Base-by-base conservation (phyloP, 768 basidiomycete species). In the Tubosaeta sp. region DNA sequence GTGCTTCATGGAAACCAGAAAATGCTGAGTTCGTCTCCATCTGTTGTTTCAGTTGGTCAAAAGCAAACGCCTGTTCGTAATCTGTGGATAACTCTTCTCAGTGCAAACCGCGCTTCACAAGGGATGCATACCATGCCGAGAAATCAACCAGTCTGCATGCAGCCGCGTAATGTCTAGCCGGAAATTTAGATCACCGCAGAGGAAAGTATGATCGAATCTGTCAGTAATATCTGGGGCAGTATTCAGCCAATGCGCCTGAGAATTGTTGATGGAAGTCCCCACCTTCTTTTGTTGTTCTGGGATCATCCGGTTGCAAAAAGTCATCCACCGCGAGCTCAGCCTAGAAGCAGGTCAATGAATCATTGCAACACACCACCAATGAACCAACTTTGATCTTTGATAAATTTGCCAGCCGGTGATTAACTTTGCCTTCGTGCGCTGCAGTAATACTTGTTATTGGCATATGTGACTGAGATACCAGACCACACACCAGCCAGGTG, bases 121-220 rank as follows among this genome's bases (percentile, higher is more conserved):
- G 14, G 46, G 8, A 48, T 8, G 55, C 70, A 35, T 56, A 88
- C 89, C 89, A 74, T 85, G 84, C 33, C 83, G 81, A 25, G 89
- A 82, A 53, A 95, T 84, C 4, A 97, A 74, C 93, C 94, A 97
- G 68, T 97, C 95, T 5, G 94, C 94, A 63, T 97, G 95, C 12
- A 95, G 71, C 16, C 95, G 80, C 6, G 93, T 87, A 42, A 97
- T 82, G 57, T 95, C 86, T 45, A 97, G 72, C 32, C 95, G 80
- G 64, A 97, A 97, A 68, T 95, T 97, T 44, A 94, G 79, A 66
- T 97, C 95, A 4, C 94, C 95, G 59, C 83, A 90, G 41, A 95
- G 76, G 66, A 95, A 97, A 0, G 88, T 82, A 54, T 85, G 85
- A 65, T 97, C 95, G 61, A 94, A 97, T 59, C 80, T 83, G 61